These are phyloP conservation scores for Xylariaceae sp. DNA, from an alignment of 2,329 filamentous ascomycete genomes.

Conservation along the genomic window DNA sequence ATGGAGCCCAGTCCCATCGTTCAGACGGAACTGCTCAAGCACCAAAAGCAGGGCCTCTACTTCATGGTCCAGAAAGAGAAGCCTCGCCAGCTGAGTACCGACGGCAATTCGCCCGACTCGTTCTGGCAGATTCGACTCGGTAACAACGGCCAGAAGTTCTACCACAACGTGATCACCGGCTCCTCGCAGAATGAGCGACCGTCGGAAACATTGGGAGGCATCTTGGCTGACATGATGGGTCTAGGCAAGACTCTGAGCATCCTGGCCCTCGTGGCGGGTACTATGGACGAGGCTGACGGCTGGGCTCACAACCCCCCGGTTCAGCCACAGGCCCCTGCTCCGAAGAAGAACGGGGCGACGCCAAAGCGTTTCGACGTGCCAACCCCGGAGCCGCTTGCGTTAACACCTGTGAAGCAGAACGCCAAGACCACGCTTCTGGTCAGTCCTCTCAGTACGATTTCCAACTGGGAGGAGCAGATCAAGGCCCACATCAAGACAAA, in stretches of 20 bases:
- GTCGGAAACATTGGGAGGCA: conserved; percentile 61
- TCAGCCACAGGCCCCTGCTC: conserved; percentile 35
- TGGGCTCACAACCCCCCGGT: conserved; percentile 52
- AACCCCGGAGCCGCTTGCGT: conserved; percentile 34
- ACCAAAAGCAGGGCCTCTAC: conserved; percentile 84
- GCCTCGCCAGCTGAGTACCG: conserved; percentile 49
- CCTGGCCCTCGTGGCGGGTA: conserved; percentile 65
- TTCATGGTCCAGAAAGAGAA: conserved; percentile 80
- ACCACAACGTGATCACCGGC: conserved; percentile 80
- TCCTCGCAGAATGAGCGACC: conserved; percentile 53
- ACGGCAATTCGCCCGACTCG: conserved; percentile 55
- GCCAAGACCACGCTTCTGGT: conserved; percentile 76
- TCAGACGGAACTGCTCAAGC: conserved; percentile 63
- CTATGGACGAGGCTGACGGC: conserved; percentile 50
- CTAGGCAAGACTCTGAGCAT: conserved; percentile 84
- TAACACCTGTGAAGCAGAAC: conserved; percentile 55
- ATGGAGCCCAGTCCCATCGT: conserved; percentile 58
- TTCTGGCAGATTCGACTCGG: conserved; percentile 64
- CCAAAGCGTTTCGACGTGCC: conserved; percentile 30
- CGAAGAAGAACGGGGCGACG: conserved; percentile 29
- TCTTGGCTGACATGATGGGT: conserved; percentile 82
- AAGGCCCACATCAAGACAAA: conserved; percentile 65
- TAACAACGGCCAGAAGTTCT: conserved; percentile 48
- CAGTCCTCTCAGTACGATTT: conserved; percentile 81
- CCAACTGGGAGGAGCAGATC: conserved; percentile 93